These are phyloP conservation scores for Neofusicoccum umdonicola DNA, from an alignment of 2,329 filamentous ascomycete species.

Conservation along the genomic window DNA sequence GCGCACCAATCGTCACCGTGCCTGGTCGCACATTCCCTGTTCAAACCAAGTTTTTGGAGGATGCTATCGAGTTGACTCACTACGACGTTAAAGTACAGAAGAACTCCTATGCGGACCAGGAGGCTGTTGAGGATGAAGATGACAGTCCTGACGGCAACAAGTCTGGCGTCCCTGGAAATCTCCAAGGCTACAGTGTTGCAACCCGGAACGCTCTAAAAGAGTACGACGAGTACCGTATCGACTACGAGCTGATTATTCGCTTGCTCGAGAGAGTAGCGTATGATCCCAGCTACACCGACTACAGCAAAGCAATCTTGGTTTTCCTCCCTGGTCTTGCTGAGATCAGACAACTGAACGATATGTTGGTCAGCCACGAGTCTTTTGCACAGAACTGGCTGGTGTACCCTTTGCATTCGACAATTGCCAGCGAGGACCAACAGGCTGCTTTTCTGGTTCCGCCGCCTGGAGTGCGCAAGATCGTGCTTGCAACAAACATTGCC, in stretches of 20 bases:
- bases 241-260: slow-evolving; percentile 80
- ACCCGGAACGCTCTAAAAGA: slow-evolving; percentile 73
- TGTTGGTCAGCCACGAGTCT: slow-evolving; percentile 71
- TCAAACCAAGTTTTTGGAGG: slow-evolving; percentile 81
- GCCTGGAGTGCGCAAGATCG: slow-evolving; percentile 80
- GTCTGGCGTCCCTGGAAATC: slow-evolving; percentile 56
- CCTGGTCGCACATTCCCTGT: slow-evolving; percentile 94
- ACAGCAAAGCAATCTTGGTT: slow-evolving; percentile 88
- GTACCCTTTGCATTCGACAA: slow-evolving; percentile 88
- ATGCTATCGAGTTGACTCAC: slow-evolving; percentile 83
- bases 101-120: slow-evolving; percentile 42
- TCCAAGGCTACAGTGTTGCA: slow-evolving; percentile 70
- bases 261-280: slow-evolving; percentile 74
- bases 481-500: slow-evolving; percentile 95
- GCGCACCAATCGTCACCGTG: slow-evolving; percentile 83
- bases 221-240: slow-evolving; percentile 88
- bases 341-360: slow-evolving; percentile 83
- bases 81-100: slow-evolving; percentile 48
- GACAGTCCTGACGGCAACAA: slow-evolving; percentile 49
- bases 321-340: slow-evolving; percentile 95
- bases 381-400: slow-evolving; percentile 80
- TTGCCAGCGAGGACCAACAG: slow-evolving; percentile 95
- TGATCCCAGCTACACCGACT: slow-evolving; percentile 63
- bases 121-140: slow-evolving; percentile 45
- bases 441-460: slow-evolving; percentile 86